Evolutionary conservation across 2,329 filamentous ascomycete species (phyloP).

Genomic region (Neonectria faginata): DNA sequence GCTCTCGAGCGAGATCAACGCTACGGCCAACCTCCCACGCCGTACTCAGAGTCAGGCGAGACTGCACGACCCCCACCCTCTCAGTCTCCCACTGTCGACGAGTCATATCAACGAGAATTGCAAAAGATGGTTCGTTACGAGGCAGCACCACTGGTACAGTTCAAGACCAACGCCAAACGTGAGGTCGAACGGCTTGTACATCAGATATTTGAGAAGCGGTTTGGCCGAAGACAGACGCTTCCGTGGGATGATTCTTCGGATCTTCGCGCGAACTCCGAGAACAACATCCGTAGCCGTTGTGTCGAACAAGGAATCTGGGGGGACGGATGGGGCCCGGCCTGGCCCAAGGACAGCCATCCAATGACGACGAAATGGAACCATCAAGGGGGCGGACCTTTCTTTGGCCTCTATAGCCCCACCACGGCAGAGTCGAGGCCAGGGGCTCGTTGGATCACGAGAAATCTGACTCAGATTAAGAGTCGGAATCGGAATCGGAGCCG

Average conservation of each 20-base stretch:
- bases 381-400: no score
- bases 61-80: no score
- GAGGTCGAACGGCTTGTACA: conserved; percentile 4
- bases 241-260: not conserved
- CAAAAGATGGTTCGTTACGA: no score
- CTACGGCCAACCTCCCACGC: no score
- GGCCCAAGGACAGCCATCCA: conserved; percentile 7
- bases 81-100: no score
- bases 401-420: not conserved
- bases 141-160: conserved; percentile 2
- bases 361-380: not conserved
- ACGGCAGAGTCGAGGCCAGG: not conserved
- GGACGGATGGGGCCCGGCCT: conserved; percentile 25
- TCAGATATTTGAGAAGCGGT: not conserved
- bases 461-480: no score
- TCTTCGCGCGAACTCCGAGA: conserved; percentile 23
- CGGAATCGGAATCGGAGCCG: not conserved
- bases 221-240: not conserved
- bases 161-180: conserved; percentile 2
- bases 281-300: conserved; percentile 30
- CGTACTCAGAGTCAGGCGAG: no score
- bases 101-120: no score
- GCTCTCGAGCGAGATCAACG: no score
- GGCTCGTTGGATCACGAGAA: not conserved
- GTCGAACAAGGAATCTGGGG: conserved; percentile 29